Evolutionary conservation across 495 filamentous ascomycete genomes (phyloP).

Genomic region (Aspergillus incahuasiensis): DNA sequence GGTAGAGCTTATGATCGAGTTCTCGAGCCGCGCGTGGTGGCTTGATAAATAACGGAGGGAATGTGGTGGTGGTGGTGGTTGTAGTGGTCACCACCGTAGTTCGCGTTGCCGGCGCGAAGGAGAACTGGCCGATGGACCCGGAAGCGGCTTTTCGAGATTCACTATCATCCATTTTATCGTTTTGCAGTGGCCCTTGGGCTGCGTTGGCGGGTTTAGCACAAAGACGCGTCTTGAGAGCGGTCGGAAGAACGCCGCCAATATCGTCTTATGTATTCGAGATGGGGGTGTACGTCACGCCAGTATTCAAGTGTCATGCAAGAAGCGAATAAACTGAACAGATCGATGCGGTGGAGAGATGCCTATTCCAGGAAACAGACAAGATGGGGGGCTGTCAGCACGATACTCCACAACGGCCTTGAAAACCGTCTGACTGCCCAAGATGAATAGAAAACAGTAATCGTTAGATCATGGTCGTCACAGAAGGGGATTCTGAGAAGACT

Average conservation of each 20-base stretch:
- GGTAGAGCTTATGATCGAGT: slow-evolving; percentile 85
- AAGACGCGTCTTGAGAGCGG: slow-evolving; percentile 21
- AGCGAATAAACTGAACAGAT: background rate
- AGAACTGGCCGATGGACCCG: slow-evolving; percentile 57
- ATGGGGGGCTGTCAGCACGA: slow-evolving; percentile 24
- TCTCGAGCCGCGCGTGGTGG: slow-evolving; percentile 67
- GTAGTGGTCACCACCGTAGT: slow-evolving; percentile 87
- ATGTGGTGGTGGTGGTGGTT: slow-evolving; percentile 84
- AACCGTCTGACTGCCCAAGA: slow-evolving; percentile 28
- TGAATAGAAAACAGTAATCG: slow-evolving; percentile 2
- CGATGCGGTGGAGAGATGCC: slow-evolving; percentile 6
- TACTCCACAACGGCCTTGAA: slow-evolving; percentile 12
- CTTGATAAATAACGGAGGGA: slow-evolving; percentile 76
- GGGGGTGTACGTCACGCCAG: background rate
- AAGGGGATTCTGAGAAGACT: slow-evolving; percentile 4
- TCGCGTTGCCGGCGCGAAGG: slow-evolving; percentile 66
- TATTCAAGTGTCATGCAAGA: background rate
- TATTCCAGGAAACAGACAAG: slow-evolving; percentile 11
- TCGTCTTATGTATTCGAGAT: background rate
- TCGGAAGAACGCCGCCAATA: background rate
- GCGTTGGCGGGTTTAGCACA: background rate
- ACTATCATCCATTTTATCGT: slow-evolving; percentile 32
- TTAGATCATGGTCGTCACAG: slow-evolving; percentile 20
- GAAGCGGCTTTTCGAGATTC: slow-evolving; percentile 22
- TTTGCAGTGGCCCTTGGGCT: slow-evolving; percentile 13